Evolutionary conservation across 108 stramenopile species (phyloP).

Genomic region (Craspedostauros australis): DNA sequence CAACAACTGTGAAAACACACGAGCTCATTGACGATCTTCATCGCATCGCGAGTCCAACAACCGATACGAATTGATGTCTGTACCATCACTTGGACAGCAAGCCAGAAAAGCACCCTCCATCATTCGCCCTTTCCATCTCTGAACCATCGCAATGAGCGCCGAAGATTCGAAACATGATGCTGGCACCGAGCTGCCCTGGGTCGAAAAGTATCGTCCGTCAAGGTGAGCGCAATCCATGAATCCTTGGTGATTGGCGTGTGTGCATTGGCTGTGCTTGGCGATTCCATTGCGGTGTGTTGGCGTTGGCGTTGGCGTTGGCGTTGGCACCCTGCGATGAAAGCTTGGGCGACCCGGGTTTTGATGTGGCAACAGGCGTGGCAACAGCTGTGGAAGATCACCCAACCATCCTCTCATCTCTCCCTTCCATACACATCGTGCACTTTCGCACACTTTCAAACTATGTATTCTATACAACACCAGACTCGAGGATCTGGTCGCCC

Average conservation of each 20-base stretch:
- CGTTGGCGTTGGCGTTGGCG: constrained; percentile 2
- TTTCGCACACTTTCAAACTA: constrained; percentile 1
- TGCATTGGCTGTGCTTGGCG: neutral
- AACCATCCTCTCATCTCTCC: neutral
- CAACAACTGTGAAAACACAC: no score
- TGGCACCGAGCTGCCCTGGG: constrained; percentile 78
- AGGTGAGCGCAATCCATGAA: constrained; percentile 20
- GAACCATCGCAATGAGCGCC: neutral
- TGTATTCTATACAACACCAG: constrained; percentile 5
- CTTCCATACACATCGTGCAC: neutral
- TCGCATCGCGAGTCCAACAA: no score
- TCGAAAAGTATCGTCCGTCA: constrained; percentile 93
- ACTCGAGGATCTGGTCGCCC: constrained; percentile 90
- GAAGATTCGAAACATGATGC: neutral
- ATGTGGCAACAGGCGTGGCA: neutral
- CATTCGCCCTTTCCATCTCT: no score
- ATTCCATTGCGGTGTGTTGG: neutral
- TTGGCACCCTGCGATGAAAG: no score
- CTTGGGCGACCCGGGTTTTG: no score
- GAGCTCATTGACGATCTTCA: no score
- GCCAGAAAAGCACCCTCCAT: no score
- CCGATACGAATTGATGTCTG: no score
- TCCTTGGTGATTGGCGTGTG: neutral
- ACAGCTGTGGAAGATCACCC: neutral
- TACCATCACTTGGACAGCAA: no score